phyloP scores from a whole-genome alignment of 805 yeast genomes.

The Wickerhamiella cacticola region DNA sequence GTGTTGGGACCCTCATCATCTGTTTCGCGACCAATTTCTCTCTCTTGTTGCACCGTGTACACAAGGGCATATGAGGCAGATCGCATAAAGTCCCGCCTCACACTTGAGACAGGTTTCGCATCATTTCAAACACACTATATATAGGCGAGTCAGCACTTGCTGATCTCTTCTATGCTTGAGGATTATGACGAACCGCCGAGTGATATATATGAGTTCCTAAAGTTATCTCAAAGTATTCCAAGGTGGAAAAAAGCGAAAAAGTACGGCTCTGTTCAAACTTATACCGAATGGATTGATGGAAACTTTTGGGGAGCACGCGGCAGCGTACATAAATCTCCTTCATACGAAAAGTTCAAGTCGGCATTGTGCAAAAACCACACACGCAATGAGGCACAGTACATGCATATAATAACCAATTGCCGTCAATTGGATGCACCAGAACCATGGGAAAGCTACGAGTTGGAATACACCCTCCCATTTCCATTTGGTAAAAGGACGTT shows the following conservation, averaged over 20 bases:
- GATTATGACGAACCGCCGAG: neutral
- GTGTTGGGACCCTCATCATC: too few relatives aligned
- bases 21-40: neutral
- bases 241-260: conserved; percentile 1
- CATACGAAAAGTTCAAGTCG: conserved; percentile 24
- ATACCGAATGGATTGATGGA: conserved; percentile 20
- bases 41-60: neutral
- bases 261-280: conserved; percentile 19
- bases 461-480: conserved; percentile 29
- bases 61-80: neutral
- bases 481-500: conserved; percentile 29
- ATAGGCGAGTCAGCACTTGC: neutral
- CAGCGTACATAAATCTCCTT: conserved; percentile 26
- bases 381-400: conserved; percentile 31
- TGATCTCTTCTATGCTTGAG: too few relatives aligned
- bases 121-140: neutral
- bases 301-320: conserved; percentile 32
- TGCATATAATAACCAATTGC: conserved; percentile 25
- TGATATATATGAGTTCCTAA: neutral
- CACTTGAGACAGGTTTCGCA: neutral
- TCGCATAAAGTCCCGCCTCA: neutral
- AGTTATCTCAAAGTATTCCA: neutral
- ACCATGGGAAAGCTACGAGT: conserved; percentile 22
- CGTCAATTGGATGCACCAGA: conserved; percentile 19
- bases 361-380: conserved; percentile 31